Evolutionary conservation across 2,329 filamentous ascomycete species (phyloP).

Genomic region (Aureobasidium namibiae): DNA sequence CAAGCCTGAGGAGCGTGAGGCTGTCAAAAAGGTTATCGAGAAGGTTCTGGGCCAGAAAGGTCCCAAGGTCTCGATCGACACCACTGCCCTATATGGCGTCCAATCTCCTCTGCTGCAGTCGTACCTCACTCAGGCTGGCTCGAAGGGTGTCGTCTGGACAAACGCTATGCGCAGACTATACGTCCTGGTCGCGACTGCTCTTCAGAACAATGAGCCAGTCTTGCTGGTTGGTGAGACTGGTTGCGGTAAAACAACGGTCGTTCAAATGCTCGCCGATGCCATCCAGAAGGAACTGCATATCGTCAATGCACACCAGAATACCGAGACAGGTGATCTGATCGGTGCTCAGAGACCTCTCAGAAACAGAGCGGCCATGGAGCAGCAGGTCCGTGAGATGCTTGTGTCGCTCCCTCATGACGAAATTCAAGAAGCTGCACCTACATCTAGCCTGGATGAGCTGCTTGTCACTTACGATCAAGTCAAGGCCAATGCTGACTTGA

Average conservation of each 20-base stretch:
- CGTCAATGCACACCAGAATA: slow-evolving; percentile 96
- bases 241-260: slow-evolving; percentile 95
- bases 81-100: slow-evolving; percentile 60
- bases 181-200: slow-evolving; percentile 75
- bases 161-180: slow-evolving; percentile 88
- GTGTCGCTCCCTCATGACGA: slow-evolving; percentile 23
- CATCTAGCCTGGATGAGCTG: slow-evolving; percentile 45
- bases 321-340: slow-evolving; percentile 94
- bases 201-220: slow-evolving; percentile 87
- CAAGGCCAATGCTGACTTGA: slow-evolving; percentile 31
- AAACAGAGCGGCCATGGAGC: slow-evolving; percentile 67
- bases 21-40: slow-evolving; percentile 83
- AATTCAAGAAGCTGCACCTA: slow-evolving; percentile 18
- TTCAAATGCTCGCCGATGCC: slow-evolving; percentile 81
- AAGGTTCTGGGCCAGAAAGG: slow-evolving; percentile 62
- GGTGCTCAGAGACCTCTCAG: slow-evolving; percentile 87
- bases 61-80: slow-evolving; percentile 63
- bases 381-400: slow-evolving; percentile 57
- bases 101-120: slow-evolving; percentile 29
- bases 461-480: slow-evolving; percentile 48
- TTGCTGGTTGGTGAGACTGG: slow-evolving; percentile 93
- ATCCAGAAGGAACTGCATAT: slow-evolving; percentile 70
- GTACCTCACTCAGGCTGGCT: slow-evolving; percentile 33
- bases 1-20: slow-evolving; percentile 75
- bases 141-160: slow-evolving; percentile 80